These are phyloP conservation scores for Trichosporon inkin DNA, from an alignment of 1,284 basidiomycete species.

Conservation along the genomic window DNA sequence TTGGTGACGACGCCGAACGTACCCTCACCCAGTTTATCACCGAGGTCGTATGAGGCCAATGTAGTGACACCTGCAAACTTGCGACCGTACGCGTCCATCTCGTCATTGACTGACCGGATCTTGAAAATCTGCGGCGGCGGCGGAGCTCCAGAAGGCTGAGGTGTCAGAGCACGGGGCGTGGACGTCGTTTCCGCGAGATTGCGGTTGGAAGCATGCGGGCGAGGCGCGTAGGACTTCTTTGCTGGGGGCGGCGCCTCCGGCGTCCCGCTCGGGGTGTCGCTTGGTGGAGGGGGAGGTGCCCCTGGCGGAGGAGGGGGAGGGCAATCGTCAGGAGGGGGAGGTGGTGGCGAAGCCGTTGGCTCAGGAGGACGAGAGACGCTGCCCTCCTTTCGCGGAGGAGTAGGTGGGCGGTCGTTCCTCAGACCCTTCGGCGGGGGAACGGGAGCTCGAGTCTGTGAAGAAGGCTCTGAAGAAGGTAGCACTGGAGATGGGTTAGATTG, in stretches of 20 bases:
- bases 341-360: conserved; percentile 28
- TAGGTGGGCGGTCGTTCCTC: conserved; percentile 11
- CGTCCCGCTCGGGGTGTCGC: conserved; percentile 25
- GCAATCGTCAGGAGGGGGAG: conserved; percentile 11
- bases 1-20: conserved; percentile 94
- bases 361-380: conserved; percentile 37
- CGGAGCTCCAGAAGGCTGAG: conserved; percentile 10
- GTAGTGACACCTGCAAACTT: conserved; percentile 71
- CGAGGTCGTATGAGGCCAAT: conserved; percentile 71
- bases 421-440: neutral
- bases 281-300: conserved; percentile 5
- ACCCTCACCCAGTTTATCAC: conserved; percentile 85
- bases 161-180: conserved; percentile 14
- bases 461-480: neutral
- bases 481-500: neutral
- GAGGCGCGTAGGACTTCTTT: conserved; percentile 22
- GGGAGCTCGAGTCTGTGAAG: neutral
- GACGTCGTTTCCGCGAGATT: conserved; percentile 32
- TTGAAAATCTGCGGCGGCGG: conserved; percentile 29
- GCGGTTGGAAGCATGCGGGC: conserved; percentile 35
- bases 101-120: conserved; percentile 60
- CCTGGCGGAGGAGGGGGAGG: conserved; percentile 24
- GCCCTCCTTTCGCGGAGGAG: conserved; percentile 16
- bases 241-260: conserved; percentile 27
- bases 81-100: conserved; percentile 62